Conservation (phyloP, 2,329 filamentous ascomycete genomes). For the Fragosphaeria purpurea region DNA sequence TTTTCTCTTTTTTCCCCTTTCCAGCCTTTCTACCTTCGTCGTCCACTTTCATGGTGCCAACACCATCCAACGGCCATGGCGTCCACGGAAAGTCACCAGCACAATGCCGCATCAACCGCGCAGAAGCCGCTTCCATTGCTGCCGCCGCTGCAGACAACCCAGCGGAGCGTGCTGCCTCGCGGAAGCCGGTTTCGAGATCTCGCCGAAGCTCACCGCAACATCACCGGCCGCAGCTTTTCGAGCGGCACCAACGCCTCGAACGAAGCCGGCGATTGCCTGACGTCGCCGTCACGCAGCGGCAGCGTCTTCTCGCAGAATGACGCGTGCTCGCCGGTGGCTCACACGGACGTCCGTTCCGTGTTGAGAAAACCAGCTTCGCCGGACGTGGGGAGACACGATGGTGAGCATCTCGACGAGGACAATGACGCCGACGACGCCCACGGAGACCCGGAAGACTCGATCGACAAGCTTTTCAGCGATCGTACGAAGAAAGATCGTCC, state of each 20-base stretch:
- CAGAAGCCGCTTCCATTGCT: not conserved
- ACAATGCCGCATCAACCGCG: not conserved
- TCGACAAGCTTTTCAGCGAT: constrained; percentile 1
- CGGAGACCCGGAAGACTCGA: not conserved
- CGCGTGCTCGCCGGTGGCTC: not conserved
- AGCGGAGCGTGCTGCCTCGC: constrained; percentile 19
- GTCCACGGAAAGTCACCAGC: not conserved
- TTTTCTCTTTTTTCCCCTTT: not conserved
- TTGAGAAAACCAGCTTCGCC: no score
- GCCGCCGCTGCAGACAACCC: not conserved
- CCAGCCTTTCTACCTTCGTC: not conserved
- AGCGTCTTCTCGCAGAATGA: constrained; percentile 3
- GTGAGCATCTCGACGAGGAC: no score
- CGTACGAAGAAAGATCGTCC: no score
- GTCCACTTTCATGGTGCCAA: not conserved
- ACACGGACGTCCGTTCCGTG: no score
- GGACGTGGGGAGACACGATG: no score
- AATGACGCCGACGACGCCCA: no score
- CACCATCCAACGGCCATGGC: not conserved
- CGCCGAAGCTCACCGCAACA: constrained; percentile 28
- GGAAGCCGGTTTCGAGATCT: constrained; percentile 26
- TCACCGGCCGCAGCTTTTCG: constrained; percentile 20
- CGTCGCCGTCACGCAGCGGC: no score
- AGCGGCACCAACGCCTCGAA: not conserved
- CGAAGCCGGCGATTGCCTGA: not conserved